Percentiles rank a stretch among this genome's conserved stretches.
Conservation (phyloP, 1,284 basidiomycete species). For the Ganoderma boninense region DNA sequence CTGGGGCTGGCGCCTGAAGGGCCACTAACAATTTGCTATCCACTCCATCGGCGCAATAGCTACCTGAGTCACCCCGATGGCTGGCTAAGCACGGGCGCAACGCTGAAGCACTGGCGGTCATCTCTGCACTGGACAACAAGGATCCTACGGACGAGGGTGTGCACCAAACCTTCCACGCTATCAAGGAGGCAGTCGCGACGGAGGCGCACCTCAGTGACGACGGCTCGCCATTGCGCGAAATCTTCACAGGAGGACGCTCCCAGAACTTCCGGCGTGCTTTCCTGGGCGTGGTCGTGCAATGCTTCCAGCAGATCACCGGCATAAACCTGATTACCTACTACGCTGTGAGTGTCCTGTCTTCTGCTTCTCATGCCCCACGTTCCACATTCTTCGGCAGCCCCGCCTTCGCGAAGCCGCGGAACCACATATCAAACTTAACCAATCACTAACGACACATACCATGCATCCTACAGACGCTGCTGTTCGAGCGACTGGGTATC, state of each 20-base stretch:
- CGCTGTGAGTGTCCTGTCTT: conserved; percentile 21
- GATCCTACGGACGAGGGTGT: conserved; percentile 60
- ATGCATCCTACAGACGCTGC: conserved; percentile 50
- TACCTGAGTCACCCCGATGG: conserved; percentile 81
- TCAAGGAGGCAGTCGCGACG: conserved; percentile 56
- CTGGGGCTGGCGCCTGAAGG: not conserved
- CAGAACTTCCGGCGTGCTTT: conserved; percentile 72
- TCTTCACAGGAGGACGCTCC: conserved; percentile 64
- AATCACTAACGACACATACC: conserved; percentile 3
- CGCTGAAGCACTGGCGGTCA: conserved; percentile 69
- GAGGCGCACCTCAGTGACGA: conserved; percentile 32
- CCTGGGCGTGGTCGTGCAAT: conserved; percentile 68
- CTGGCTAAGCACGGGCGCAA: conserved; percentile 68
- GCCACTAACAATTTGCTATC: not conserved
- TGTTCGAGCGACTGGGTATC: conserved; percentile 69
- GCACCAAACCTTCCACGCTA: conserved; percentile 61
- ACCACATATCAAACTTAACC: not conserved
- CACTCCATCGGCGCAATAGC: conserved; percentile 40
- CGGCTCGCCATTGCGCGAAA: conserved; percentile 53
- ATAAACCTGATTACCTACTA: conserved; percentile 68
- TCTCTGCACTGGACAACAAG: conserved; percentile 68
- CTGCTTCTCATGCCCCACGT: not conserved
- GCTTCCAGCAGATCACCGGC: conserved; percentile 75
- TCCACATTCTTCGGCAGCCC: not conserved
- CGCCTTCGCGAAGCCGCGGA: conserved; percentile 9